These are phyloP conservation scores for Dicorynia guianensis DNA, from an alignment of 306 rosid species.

Conservation along the genomic window DNA sequence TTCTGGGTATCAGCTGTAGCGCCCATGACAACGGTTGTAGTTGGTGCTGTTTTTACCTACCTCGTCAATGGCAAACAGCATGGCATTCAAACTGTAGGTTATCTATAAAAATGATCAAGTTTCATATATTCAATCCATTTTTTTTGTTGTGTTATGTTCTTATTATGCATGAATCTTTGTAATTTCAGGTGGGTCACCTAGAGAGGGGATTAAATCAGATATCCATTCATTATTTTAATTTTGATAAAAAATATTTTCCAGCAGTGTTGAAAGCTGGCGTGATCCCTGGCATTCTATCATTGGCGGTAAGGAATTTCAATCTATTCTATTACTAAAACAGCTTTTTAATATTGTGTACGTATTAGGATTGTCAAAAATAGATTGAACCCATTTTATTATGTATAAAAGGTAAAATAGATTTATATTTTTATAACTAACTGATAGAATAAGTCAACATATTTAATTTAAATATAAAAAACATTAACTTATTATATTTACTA, in stretches of 20 bases:
- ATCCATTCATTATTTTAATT: constrained; percentile 60
- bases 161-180: background rate
- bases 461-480: too few relatives aligned
- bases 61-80: constrained; percentile 59
- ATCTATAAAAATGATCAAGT: background rate
- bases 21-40: constrained; percentile 66
- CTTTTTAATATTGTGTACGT: too few relatives aligned
- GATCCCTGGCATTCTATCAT: constrained; percentile 70
- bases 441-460: too few relatives aligned
- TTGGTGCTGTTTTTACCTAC: constrained; percentile 64
- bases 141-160: background rate
- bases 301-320: constrained; percentile 62
- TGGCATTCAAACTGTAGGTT: constrained; percentile 76
- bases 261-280: constrained; percentile 57
- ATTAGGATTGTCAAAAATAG: too few relatives aligned
- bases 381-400: too few relatives aligned
- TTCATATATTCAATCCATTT: background rate
- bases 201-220: constrained; percentile 78
- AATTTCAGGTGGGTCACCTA: constrained; percentile 75
- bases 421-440: too few relatives aligned
- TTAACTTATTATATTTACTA: too few relatives aligned
- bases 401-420: too few relatives aligned
- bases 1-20: constrained; percentile 88
- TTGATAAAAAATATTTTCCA: constrained; percentile 56
- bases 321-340: background rate